phyloP scores from a whole-genome alignment of 768 basidiomycete genomes.

The Ramaria sp. region DNA sequence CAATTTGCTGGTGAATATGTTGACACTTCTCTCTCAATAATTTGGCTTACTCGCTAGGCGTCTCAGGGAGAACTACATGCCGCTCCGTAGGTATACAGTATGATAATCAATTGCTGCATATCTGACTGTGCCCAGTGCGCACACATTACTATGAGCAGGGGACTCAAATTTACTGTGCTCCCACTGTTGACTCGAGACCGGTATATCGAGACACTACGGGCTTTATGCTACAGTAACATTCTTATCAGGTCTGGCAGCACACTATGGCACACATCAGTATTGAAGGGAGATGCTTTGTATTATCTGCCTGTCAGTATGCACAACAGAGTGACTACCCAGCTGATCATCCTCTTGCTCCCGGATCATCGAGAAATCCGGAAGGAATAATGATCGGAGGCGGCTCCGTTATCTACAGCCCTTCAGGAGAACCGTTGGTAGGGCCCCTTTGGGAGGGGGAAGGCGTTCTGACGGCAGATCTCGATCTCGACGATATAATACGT shows the following conservation, averaged over 20 bases:
- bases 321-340: conserved; percentile 42
- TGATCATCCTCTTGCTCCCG: conserved; percentile 32
- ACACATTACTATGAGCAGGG: conserved; percentile 48
- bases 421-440: conserved; percentile 48
- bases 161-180: conserved; percentile 52
- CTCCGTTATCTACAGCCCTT: conserved; percentile 46
- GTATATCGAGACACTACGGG: conserved; percentile 7
- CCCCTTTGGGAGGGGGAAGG: conserved; percentile 43
- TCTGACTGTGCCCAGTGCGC: conserved; percentile 29
- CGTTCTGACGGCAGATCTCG: conserved; percentile 43
- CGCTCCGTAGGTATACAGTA: conserved; percentile 35
- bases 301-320: conserved; percentile 50
- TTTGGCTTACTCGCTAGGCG: neutral
- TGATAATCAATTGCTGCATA: neutral
- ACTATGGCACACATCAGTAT: conserved; percentile 55
- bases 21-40: neutral
- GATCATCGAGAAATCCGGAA: conserved; percentile 26
- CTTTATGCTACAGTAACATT: neutral
- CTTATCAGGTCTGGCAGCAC: conserved; percentile 31
- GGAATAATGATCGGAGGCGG: conserved; percentile 53
- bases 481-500: conserved; percentile 43
- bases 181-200: conserved; percentile 50
- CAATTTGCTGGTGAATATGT: conserved; percentile 43
- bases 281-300: conserved; percentile 61
- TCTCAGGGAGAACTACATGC: conserved; percentile 65